phyloP scores from a whole-genome alignment of 495 filamentous ascomycete species.

The Trichoderma erinaceum region DNA sequence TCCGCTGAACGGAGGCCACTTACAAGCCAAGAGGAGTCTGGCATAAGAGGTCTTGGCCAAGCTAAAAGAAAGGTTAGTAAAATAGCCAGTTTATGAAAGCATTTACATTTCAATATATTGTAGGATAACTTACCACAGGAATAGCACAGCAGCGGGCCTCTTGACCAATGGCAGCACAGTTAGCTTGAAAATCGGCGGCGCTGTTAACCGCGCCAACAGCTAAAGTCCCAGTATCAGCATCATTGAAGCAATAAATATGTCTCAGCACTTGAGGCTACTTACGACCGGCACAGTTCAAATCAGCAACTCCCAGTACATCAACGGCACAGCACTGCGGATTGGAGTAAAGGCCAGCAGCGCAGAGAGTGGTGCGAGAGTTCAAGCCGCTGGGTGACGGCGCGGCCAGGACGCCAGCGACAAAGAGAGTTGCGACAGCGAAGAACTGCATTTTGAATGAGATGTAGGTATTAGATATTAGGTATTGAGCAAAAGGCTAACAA shows the following conservation, averaged over 20 bases:
- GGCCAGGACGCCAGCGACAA: constrained; percentile 10
- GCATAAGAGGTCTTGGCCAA: not conserved
- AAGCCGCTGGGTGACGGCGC: constrained; percentile 20
- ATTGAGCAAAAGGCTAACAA: not conserved
- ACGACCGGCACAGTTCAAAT: constrained; percentile 13
- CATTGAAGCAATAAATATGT: not conserved
- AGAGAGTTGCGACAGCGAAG: not conserved
- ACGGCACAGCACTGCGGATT: not conserved
- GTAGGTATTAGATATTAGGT: not conserved
- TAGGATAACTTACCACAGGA: not conserved
- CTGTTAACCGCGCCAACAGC: not conserved
- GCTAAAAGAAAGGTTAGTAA: not conserved
- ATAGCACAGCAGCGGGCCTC: not conserved
- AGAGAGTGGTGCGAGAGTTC: constrained; percentile 24
- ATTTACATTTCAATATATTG: too few relatives aligned
- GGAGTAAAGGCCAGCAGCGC: constrained; percentile 15
- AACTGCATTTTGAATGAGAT: constrained; percentile 10
- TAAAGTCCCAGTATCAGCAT: not conserved
- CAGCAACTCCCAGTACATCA: constrained; percentile 15
- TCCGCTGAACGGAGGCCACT: not conserved
- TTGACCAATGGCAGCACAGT: not conserved
- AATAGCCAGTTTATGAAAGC: too few relatives aligned
- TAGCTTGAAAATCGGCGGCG: not conserved
- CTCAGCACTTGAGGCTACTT: not conserved
- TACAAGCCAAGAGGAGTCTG: not conserved